Evolutionary conservation across 306 rosid genomes (phyloP).

Genomic region (Prunus armeniaca): DNA sequence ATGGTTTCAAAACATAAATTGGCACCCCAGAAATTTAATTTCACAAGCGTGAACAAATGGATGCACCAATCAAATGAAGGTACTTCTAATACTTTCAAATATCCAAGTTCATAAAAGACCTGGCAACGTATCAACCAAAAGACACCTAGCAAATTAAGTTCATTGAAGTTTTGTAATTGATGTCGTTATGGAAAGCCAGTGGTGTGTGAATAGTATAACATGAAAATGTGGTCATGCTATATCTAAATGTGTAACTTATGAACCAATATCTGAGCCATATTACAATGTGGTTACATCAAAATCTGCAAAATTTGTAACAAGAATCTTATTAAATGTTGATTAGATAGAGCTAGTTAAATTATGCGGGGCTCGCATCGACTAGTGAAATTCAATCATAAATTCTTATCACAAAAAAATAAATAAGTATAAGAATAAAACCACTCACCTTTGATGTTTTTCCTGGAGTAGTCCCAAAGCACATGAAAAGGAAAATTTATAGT

Average conservation of each 20-base stretch:
- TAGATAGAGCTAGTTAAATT: not conserved
- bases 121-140: no score
- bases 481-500: conserved; percentile 24
- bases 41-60: not conserved
- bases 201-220: not conserved
- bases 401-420: not conserved
- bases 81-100: not conserved
- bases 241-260: not conserved
- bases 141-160: no score
- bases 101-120: not conserved
- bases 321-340: not conserved
- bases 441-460: conserved; percentile 81
- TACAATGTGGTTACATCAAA: no score
- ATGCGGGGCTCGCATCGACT: not conserved
- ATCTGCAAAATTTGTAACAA: not conserved
- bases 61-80: not conserved
- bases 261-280: not conserved
- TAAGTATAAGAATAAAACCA: conserved; percentile 18
- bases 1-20: not conserved
- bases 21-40: not conserved
- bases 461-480: conserved; percentile 42
- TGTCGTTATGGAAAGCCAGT: no score
- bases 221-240: not conserved
- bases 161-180: no score
- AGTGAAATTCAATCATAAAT: not conserved